Conservation (phyloP, 805 yeast species). For the Metschnikowia vanudenii region DNA sequence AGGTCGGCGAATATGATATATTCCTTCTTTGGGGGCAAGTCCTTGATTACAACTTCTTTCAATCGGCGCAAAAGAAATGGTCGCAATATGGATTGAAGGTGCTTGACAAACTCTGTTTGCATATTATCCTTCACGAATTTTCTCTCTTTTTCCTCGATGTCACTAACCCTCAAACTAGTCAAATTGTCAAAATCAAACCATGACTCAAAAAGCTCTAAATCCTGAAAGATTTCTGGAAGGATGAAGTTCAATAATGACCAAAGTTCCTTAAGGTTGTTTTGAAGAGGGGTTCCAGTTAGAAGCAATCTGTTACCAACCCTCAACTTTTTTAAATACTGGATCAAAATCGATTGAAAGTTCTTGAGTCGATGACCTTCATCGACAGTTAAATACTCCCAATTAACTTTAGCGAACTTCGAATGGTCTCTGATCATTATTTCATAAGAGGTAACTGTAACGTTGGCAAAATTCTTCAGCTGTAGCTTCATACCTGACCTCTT, state of each 20-base stretch:
- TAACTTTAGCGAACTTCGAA: constrained; percentile 45
- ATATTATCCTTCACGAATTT: constrained; percentile 56
- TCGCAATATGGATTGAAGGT: constrained; percentile 80
- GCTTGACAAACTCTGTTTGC: constrained; percentile 57
- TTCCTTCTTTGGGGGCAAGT: constrained; percentile 86
- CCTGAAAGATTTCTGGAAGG: constrained; percentile 89
- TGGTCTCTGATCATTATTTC: constrained; percentile 76
- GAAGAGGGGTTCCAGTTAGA: constrained; percentile 95
- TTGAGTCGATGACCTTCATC: constrained; percentile 96
- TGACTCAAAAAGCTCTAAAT: constrained; percentile 81
- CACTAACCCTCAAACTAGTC: constrained; percentile 13
- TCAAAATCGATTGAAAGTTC: constrained; percentile 74
- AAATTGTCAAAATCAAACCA: constrained; percentile 87
- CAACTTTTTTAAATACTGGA: constrained; percentile 66
- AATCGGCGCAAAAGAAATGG: constrained; percentile 85
- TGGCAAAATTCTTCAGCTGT: constrained; percentile 25
- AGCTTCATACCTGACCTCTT: constrained; percentile 49
- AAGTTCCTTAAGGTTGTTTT: constrained; percentile 82
- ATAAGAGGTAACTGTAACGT: constrained; percentile 76
- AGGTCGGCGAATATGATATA: constrained; percentile 75
- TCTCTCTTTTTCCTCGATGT: constrained; percentile 38
- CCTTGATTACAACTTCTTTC: constrained; percentile 64
- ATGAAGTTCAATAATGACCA: constrained; percentile 93
- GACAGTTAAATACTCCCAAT: constrained; percentile 84
- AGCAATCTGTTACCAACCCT: constrained; percentile 70